Percentiles rank a stretch among this genome's conserved stretches.
Conservation (phyloP, 108 stramenopile genomes). For the Discostella stelligeroides region DNA sequence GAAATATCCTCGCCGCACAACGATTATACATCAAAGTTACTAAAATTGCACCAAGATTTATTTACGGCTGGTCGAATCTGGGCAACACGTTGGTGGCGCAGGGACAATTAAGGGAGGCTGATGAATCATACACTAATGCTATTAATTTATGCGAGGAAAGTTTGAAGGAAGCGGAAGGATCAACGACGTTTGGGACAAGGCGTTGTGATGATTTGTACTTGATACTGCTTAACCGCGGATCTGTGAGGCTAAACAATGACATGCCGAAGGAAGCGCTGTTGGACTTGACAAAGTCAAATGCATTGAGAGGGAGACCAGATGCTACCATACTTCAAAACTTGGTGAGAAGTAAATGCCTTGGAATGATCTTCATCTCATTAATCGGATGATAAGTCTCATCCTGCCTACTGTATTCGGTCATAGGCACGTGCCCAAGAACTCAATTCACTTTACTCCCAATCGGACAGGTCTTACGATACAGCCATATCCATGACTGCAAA, state of each 20-base stretch:
- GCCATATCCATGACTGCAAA: slow-evolving; percentile 88
- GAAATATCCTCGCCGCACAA: slow-evolving; percentile 79
- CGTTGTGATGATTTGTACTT: slow-evolving; percentile 79
- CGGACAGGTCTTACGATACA: slow-evolving; percentile 66
- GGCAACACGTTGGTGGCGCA: slow-evolving; percentile 82
- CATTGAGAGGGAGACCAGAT: slow-evolving; percentile 71
- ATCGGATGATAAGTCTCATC: not conserved
- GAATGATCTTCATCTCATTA: not conserved
- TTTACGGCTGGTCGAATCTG: slow-evolving; percentile 83
- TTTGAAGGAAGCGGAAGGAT: slow-evolving; percentile 42
- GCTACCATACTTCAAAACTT: slow-evolving; percentile 77
- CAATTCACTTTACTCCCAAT: slow-evolving; percentile 62
- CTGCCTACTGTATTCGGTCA: not conserved
- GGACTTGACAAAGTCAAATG: slow-evolving; percentile 60
- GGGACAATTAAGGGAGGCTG: slow-evolving; percentile 62
- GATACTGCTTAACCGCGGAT: slow-evolving; percentile 75
- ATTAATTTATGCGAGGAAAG: slow-evolving; percentile 70
- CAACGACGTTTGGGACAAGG: slow-evolving; percentile 52
- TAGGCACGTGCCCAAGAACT: slow-evolving; percentile 77
- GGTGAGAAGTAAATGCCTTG: too few relatives aligned
- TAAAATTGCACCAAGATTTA: slow-evolving; percentile 72
- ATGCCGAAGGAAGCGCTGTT: slow-evolving; percentile 65
- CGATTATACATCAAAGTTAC: slow-evolving; percentile 77
- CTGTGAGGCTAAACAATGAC: slow-evolving; percentile 73
- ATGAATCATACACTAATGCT: slow-evolving; percentile 67